A percentile compares a stretch with the other conserved stretches of the same genome.
phyloP scores from a whole-genome alignment of 306 rosid genomes.

The Rosa lucieae region DNA sequence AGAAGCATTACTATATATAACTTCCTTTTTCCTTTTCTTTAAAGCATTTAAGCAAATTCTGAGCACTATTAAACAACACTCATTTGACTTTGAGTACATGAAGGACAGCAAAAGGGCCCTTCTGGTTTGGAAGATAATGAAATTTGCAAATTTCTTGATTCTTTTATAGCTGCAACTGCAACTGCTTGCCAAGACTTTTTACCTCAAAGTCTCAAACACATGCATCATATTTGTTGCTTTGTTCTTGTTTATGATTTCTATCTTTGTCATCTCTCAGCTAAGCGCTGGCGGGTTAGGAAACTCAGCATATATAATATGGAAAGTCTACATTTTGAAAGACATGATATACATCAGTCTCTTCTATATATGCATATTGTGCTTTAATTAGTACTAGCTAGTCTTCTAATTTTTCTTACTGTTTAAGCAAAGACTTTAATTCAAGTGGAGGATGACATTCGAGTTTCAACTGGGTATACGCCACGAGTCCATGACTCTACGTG shows the following conservation, averaged over 20 bases:
- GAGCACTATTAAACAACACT: background rate
- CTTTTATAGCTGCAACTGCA: background rate
- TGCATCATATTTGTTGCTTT: background rate
- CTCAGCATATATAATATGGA: background rate
- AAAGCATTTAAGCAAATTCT: background rate
- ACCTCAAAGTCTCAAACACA: background rate
- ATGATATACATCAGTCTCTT: background rate
- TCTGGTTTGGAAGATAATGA: background rate
- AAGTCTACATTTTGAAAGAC: slow-evolving; percentile 11
- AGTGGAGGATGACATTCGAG: background rate
- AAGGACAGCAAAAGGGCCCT: background rate
- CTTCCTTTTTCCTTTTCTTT: background rate
- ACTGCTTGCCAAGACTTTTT: slow-evolving; percentile 2
- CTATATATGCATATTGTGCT: background rate
- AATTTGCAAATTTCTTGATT: background rate
- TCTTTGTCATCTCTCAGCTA: background rate
- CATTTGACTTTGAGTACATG: background rate
- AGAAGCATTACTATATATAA: background rate
- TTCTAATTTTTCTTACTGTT: background rate
- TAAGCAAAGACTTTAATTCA: background rate
- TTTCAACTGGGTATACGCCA: background rate
- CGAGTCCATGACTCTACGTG: slow-evolving; percentile 6
- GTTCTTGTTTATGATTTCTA: background rate
- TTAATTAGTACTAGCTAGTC: background rate
- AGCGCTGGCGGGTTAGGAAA: background rate